A percentile compares a stretch with the other conserved stretches of the same genome.
Evolutionary conservation across 2,329 filamentous ascomycete genomes (phyloP).

Genomic region (Sporothrix luriei): DNA sequence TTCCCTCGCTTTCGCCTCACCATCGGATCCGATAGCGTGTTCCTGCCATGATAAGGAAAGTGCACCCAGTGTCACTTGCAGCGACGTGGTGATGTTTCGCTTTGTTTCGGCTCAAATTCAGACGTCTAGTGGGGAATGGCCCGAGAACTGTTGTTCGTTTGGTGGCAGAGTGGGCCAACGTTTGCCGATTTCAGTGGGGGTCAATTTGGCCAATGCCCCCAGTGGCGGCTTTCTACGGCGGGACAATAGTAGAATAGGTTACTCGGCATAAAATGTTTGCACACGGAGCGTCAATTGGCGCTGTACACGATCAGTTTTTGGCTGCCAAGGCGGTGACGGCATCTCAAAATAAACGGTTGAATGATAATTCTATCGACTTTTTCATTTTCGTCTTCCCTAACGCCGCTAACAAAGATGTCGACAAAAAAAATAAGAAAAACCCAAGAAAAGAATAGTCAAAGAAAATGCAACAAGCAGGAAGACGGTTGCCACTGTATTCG

Average conservation of each 20-base stretch:
- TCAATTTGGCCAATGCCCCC: conserved; percentile 24
- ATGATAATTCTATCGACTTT: neutral
- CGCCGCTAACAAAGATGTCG: conserved; percentile 20
- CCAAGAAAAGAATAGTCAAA: neutral
- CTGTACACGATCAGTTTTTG: neutral
- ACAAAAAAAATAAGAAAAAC: conserved; percentile 18
- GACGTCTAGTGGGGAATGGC: neutral
- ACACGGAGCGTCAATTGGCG: neutral
- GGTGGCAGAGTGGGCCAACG: neutral
- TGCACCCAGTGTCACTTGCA: neutral
- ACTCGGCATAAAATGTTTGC: conserved; percentile 23
- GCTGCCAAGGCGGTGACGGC: neutral
- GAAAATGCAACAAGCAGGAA: neutral
- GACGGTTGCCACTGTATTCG: conserved; percentile 23
- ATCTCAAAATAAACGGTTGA: neutral
- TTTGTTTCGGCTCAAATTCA: conserved; percentile 40
- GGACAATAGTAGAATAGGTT: neutral
- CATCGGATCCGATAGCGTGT: conserved; percentile 14
- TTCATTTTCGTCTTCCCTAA: conserved; percentile 30
- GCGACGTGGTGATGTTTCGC: conserved; percentile 33
- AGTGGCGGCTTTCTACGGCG: conserved; percentile 3
- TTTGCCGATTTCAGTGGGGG: conserved; percentile 4
- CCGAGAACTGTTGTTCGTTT: neutral
- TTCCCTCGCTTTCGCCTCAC: neutral
- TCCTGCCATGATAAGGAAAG: conserved; percentile 27